Conservation (phyloP, 345 rosid species). For the Pugionium cornutum region DNA sequence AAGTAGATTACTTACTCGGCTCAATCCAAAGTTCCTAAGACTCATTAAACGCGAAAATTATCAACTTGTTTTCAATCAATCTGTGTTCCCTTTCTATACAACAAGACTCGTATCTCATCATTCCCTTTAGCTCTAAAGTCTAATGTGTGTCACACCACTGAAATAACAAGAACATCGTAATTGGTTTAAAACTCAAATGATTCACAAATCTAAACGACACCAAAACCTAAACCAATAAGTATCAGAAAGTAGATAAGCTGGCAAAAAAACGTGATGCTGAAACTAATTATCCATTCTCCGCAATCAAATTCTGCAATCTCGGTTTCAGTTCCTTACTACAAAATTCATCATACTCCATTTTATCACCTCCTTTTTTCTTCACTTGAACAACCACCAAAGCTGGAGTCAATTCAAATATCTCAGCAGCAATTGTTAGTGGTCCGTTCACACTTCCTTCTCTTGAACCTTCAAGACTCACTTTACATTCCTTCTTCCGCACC, state of each 20-base stretch:
- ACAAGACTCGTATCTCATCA: constrained; percentile 28
- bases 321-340: constrained; percentile 75
- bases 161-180: constrained; percentile 26
- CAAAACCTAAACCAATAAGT: constrained; percentile 38
- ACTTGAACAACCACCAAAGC: constrained; percentile 78
- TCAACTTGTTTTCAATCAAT: constrained; percentile 21
- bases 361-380: constrained; percentile 90
- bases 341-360: constrained; percentile 78
- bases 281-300: constrained; percentile 43
- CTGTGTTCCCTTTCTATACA: constrained; percentile 14
- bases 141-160: constrained; percentile 25
- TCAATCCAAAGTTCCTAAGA: too few relatives aligned
- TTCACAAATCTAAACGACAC: constrained; percentile 12
- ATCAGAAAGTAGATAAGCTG: constrained; percentile 59
- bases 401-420: constrained; percentile 69
- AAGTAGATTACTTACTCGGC: too few relatives aligned
- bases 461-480: constrained; percentile 70
- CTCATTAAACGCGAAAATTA: not conserved
- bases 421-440: constrained; percentile 59
- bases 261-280: constrained; percentile 26
- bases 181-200: not conserved
- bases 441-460: constrained; percentile 63
- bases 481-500: constrained; percentile 70
- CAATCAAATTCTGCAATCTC: constrained; percentile 60
- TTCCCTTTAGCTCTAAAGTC: constrained; percentile 23